phyloP scores from a whole-genome alignment of 2,329 filamentous ascomycete species.

The Epicoccum sorghinum region DNA sequence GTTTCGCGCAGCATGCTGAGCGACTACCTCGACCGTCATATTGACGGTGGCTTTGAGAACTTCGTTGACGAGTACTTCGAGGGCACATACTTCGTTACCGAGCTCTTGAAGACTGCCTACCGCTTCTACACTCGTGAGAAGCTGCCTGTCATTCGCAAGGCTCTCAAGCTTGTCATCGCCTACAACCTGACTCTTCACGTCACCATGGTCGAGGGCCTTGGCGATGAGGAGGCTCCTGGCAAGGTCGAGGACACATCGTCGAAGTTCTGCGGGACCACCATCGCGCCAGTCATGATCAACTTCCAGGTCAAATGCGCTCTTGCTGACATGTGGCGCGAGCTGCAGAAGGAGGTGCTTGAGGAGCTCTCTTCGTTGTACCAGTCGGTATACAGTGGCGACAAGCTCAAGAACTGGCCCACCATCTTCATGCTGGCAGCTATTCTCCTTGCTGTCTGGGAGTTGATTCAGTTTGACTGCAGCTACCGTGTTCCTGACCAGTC shows the following conservation, averaged over 20 bases:
- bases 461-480: slow-evolving; percentile 98
- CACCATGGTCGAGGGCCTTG: slow-evolving; percentile 89
- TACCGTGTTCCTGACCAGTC: slow-evolving; percentile 86
- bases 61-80: slow-evolving; percentile 97
- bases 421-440: slow-evolving; percentile 98
- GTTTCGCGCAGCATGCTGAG: slow-evolving; percentile 80
- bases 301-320: slow-evolving; percentile 98
- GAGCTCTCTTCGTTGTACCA: slow-evolving; percentile 92
- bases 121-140: slow-evolving; percentile 90
- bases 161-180: slow-evolving; percentile 89
- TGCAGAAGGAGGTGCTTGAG: slow-evolving; percentile 94
- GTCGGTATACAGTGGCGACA: slow-evolving; percentile 96
- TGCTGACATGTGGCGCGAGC: slow-evolving; percentile 96
- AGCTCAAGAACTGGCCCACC: slow-evolving; percentile 98
- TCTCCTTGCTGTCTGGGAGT: slow-evolving; percentile 92
- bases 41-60: slow-evolving; percentile 87
- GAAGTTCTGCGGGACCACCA: slow-evolving; percentile 86
- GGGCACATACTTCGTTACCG: slow-evolving; percentile 91
- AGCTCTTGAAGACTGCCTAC: slow-evolving; percentile 95
- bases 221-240: slow-evolving; percentile 81
- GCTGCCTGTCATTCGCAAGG: slow-evolving; percentile 89
- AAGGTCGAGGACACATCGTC: slow-evolving; percentile 86
- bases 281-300: slow-evolving; percentile 98
- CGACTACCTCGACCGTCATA: slow-evolving; percentile 93
- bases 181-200: slow-evolving; percentile 96